A percentile compares a stretch with the other conserved stretches of the same genome.
Conservation (phyloP, 441 rosid species). For the Euphorbia schlechtendalii region DNA sequence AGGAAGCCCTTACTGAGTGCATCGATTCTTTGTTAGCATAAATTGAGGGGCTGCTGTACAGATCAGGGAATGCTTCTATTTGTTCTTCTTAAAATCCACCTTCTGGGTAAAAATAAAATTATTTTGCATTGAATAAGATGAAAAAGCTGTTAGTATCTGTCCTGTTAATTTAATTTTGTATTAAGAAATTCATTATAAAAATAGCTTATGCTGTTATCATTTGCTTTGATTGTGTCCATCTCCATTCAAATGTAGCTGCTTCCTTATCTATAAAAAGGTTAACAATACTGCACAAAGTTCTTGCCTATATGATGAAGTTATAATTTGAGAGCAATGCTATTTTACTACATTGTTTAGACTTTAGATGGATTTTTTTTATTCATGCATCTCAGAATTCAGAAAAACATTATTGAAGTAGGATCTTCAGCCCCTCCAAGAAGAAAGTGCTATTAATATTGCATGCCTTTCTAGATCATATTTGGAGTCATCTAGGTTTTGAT, state of each 20-base stretch:
- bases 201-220: background rate
- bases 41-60: background rate
- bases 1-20: background rate
- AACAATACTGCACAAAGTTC: background rate
- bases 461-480: background rate
- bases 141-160: background rate
- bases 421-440: background rate
- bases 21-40: background rate
- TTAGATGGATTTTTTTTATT: background rate
- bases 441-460: background rate
- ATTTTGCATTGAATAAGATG: too few relatives aligned
- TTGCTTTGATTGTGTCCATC: background rate
- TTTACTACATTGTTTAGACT: background rate
- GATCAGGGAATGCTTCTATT: background rate
- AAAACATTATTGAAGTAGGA: background rate
- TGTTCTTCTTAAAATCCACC: background rate
- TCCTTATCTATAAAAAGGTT: background rate
- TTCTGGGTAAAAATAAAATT: background rate
- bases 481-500: conserved; percentile 6
- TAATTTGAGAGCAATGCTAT: background rate
- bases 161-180: background rate
- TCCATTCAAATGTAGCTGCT: background rate
- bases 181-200: background rate
- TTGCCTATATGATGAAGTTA: background rate
- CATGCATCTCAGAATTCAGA: background rate